Conservation (phyloP, 352 stramenopile species). For the Phytophthora tubulina region DNA sequence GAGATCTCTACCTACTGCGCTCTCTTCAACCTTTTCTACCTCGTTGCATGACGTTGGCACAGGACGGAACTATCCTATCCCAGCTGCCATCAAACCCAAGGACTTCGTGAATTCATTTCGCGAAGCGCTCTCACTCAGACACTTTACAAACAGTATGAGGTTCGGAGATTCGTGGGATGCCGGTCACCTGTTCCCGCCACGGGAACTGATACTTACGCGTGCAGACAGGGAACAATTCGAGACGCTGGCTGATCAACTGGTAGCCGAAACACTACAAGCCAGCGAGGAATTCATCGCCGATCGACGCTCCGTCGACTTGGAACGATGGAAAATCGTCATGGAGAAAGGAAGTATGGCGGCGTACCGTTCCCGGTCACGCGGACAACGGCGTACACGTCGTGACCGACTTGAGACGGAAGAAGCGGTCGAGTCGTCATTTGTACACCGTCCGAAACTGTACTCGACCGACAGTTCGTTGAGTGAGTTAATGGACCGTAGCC, state of each 20-base stretch:
- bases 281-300: conserved; percentile 42
- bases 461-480: conserved; percentile 40
- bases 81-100: neutral
- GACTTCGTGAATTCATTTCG: conserved; percentile 23
- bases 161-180: conserved; percentile 51
- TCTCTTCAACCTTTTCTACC: conserved; percentile 29
- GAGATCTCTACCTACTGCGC: neutral
- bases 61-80: conserved; percentile 26
- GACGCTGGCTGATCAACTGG: conserved; percentile 39
- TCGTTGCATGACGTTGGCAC: conserved; percentile 31
- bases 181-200: conserved; percentile 42
- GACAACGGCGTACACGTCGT: conserved; percentile 11
- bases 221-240: conserved; percentile 35
- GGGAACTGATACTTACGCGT: conserved; percentile 33
- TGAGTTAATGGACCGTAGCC: conserved; percentile 31
- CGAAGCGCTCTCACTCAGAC: conserved; percentile 26
- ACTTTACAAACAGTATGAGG: conserved; percentile 27
- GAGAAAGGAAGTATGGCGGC: conserved; percentile 40
- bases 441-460: conserved; percentile 44
- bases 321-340: conserved; percentile 44
- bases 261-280: conserved; percentile 44
- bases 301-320: conserved; percentile 23
- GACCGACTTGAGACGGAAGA: conserved; percentile 34
- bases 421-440: conserved; percentile 34
- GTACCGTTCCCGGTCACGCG: conserved; percentile 31